These are phyloP conservation scores for Candida silvatica DNA, from an alignment of 805 yeast species.

Conservation along the genomic window DNA sequence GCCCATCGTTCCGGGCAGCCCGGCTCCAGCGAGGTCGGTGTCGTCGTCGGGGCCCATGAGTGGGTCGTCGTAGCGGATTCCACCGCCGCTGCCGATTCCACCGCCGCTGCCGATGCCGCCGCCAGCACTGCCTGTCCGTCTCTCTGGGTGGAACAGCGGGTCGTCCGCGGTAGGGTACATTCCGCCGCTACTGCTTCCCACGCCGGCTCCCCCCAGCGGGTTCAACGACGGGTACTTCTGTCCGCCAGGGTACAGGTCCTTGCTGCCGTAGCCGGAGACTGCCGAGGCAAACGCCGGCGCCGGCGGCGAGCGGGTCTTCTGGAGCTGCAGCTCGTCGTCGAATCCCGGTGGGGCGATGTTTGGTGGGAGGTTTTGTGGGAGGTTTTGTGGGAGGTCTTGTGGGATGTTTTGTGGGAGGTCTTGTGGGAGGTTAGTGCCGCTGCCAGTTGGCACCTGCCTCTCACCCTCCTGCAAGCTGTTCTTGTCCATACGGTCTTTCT, in stretches of 20 bases:
- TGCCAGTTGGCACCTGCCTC: background rate
- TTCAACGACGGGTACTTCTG: slow-evolving; percentile 30
- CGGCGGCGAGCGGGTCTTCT: slow-evolving; percentile 5
- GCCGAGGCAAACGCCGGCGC: slow-evolving; percentile 11
- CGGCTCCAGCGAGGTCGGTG: slow-evolving; percentile 34
- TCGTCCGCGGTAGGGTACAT: slow-evolving; percentile 47
- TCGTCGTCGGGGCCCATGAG: slow-evolving; percentile 28
- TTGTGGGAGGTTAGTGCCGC: background rate
- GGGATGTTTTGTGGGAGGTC: background rate
- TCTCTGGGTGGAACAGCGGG: slow-evolving; percentile 34
- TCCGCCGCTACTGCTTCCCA: slow-evolving; percentile 30
- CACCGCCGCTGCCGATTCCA: slow-evolving; percentile 28
- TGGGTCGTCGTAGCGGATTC: slow-evolving; percentile 48
- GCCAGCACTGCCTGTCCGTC: slow-evolving; percentile 2
- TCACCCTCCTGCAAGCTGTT: background rate
- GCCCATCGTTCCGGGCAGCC: slow-evolving; percentile 34
- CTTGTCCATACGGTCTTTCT: no score
- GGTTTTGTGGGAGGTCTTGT: background rate
- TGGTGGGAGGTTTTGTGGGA: slow-evolving; percentile 14
- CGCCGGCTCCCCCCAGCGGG: slow-evolving; percentile 28
- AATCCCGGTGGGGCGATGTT: slow-evolving; percentile 38
- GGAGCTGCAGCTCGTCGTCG: slow-evolving; percentile 41
- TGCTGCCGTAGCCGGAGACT: slow-evolving; percentile 32
- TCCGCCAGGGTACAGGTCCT: slow-evolving; percentile 41
- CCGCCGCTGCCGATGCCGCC: slow-evolving; percentile 15